A percentile compares a stretch with the other conserved stretches of the same genome.
Conservation (phyloP, 345 rosid species). For the Citrus medica region DNA sequence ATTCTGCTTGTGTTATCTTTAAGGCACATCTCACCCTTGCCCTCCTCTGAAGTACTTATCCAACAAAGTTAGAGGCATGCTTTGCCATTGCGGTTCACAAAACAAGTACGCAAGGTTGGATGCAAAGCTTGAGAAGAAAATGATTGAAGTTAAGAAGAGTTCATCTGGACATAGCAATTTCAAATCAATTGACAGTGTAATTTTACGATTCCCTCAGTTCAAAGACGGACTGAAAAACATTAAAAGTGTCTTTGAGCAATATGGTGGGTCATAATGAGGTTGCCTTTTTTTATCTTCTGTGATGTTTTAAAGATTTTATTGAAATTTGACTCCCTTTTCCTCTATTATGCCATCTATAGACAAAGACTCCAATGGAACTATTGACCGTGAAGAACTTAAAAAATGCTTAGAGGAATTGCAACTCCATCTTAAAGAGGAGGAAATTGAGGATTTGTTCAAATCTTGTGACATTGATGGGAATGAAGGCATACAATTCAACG, state of each 20-base stretch:
- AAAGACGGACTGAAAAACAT: constrained; percentile 62
- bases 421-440: constrained; percentile 50
- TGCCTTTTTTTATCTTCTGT: neutral
- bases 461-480: constrained; percentile 83
- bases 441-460: constrained; percentile 64
- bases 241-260: constrained; percentile 57
- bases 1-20: neutral
- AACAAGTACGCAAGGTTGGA: constrained; percentile 63
- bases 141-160: constrained; percentile 57
- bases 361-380: constrained; percentile 60
- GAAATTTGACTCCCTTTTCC: neutral
- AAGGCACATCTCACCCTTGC: constrained; percentile 34
- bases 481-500: constrained; percentile 76
- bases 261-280: constrained; percentile 38
- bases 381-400: constrained; percentile 65
- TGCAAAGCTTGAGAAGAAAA: constrained; percentile 60
- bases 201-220: constrained; percentile 68
- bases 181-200: constrained; percentile 64
- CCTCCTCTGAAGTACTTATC: constrained; percentile 38
- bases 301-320: neutral
- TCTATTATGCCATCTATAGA: constrained; percentile 36
- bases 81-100: constrained; percentile 46
- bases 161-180: constrained; percentile 38
- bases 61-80: constrained; percentile 33
- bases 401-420: constrained; percentile 61